phyloP scores from a whole-genome alignment of 2,329 filamentous ascomycete species.

The Bipolaris gigantea region DNA sequence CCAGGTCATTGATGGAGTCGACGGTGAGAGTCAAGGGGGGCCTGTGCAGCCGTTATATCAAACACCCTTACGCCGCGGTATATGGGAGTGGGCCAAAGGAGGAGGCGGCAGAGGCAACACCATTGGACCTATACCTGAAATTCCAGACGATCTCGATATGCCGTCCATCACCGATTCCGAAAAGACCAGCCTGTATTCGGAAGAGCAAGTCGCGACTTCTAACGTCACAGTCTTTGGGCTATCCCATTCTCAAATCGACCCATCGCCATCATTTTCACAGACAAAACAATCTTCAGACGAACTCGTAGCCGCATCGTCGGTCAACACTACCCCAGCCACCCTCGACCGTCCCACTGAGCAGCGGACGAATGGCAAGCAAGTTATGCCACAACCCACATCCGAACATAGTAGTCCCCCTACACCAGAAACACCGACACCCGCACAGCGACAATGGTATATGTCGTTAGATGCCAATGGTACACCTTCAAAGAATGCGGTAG shows the following conservation, averaged over 20 bases:
- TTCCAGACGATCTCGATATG: conserved; percentile 37
- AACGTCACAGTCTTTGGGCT: conserved; percentile 33
- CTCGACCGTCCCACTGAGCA: conserved; percentile 7
- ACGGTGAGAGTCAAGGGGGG: conserved; percentile 4
- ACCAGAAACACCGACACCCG: conserved; percentile 27
- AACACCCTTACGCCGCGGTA: conserved; percentile 29
- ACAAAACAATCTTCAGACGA: conserved; percentile 42
- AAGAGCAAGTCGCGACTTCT: conserved; percentile 18
- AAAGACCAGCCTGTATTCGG: conserved; percentile 16
- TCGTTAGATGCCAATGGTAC: conserved; percentile 2
- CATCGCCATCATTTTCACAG: conserved; percentile 35
- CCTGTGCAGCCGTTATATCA: conserved; percentile 12
- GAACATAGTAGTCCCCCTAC: conserved; percentile 19
- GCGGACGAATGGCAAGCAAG: conserved; percentile 22
- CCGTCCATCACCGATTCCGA: conserved; percentile 32
- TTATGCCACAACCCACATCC: conserved; percentile 13
- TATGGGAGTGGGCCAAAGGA: conserved; percentile 41
- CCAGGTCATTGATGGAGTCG: conserved; percentile 7
- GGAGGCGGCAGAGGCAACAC: conserved; percentile 34
- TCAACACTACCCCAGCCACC: conserved; percentile 32
- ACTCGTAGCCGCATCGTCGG: conserved; percentile 32
- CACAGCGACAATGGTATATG: conserved; percentile 21
- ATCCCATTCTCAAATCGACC: conserved; percentile 10
- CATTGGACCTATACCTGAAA: conserved; percentile 25
- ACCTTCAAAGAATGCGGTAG: conserved; percentile 10